Percentiles rank a stretch among this genome's conserved stretches.
phyloP scores from a whole-genome alignment of 2,329 filamentous ascomycete genomes.

The Elsinoe perseae region DNA sequence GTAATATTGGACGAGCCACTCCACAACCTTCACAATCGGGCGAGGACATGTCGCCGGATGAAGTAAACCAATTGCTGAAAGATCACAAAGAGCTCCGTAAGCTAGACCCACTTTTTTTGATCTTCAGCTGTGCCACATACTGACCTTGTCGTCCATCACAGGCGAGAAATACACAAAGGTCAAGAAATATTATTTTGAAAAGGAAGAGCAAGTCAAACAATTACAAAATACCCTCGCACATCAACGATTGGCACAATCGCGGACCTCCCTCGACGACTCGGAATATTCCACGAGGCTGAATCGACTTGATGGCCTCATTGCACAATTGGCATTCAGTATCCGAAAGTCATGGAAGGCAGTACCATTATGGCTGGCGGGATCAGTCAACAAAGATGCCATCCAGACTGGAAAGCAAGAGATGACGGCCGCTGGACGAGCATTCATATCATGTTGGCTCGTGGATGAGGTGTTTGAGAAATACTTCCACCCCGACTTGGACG shows the following conservation, averaged over 20 bases:
- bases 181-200: slow-evolving; percentile 94
- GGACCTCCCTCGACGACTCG: slow-evolving; percentile 88
- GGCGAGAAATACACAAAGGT: slow-evolving; percentile 97
- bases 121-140: neutral
- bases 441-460: slow-evolving; percentile 82
- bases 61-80: slow-evolving; percentile 40
- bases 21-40: slow-evolving; percentile 37
- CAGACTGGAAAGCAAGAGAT: slow-evolving; percentile 91
- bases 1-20: slow-evolving; percentile 35
- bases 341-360: slow-evolving; percentile 85
- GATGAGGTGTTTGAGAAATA: slow-evolving; percentile 86
- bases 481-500: slow-evolving; percentile 84
- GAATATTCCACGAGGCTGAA: slow-evolving; percentile 87
- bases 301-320: slow-evolving; percentile 85
- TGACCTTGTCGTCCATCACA: slow-evolving; percentile 33
- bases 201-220: slow-evolving; percentile 81
- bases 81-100: slow-evolving; percentile 45
- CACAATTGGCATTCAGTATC: slow-evolving; percentile 90
- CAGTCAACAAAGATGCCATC: slow-evolving; percentile 77
- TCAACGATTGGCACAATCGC: slow-evolving; percentile 87
- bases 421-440: slow-evolving; percentile 85
- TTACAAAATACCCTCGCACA: slow-evolving; percentile 96
- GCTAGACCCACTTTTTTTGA: slow-evolving; percentile 20
- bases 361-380: slow-evolving; percentile 69
- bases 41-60: slow-evolving; percentile 42